Base-by-base conservation (phyloP, 805 yeast genomes). In the Martiniozyma abietophila region DNA sequence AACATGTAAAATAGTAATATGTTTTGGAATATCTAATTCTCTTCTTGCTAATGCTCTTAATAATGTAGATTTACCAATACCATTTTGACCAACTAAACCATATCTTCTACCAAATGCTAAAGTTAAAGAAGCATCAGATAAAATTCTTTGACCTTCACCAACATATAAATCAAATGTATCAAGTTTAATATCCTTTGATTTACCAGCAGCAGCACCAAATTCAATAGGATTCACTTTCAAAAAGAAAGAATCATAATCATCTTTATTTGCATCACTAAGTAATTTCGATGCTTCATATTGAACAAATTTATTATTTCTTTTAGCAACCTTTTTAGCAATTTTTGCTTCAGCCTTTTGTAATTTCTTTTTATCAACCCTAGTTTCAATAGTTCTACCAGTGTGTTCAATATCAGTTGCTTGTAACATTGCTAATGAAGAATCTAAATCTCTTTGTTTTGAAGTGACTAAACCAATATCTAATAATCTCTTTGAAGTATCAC, bases 51-150 rank as follows among this genome's bases (percentile, higher is more conserved):
- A 64, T 0, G 99, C 99, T 46, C 84, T 71, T 54, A 92, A 65
- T 35, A 92, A 63, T 0, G 98, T 92, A 28, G 97, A 88, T 59
- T 92, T 92, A 78, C 99, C 99, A 47, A 92, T 88, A 89, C 99
- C 99, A 65, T 92, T 92, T 56, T 88, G 94, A 59, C 99, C 99
- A 28, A 92, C 96, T 34, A 92, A 64, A 74, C 98, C 99, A 49
- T 92, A 92, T 56, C 97, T 75, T 58, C 82, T 85, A 36, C 98
- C 98, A 55, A 79, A 79, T 19, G 95, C 78, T 44, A 92, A 69
- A 1, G 95, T 77, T 45, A 92, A 71, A 17, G 86, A 71, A 18
- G 97, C 80, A 56, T 88, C 94, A 28, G 89, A 76, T 43, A 92
- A 68, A 35, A 92, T 89, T 61, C 98, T 75, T 59, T 82, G 80